Conservation (phyloP, 306 rosid genomes). For the Sicyos edulis region DNA sequence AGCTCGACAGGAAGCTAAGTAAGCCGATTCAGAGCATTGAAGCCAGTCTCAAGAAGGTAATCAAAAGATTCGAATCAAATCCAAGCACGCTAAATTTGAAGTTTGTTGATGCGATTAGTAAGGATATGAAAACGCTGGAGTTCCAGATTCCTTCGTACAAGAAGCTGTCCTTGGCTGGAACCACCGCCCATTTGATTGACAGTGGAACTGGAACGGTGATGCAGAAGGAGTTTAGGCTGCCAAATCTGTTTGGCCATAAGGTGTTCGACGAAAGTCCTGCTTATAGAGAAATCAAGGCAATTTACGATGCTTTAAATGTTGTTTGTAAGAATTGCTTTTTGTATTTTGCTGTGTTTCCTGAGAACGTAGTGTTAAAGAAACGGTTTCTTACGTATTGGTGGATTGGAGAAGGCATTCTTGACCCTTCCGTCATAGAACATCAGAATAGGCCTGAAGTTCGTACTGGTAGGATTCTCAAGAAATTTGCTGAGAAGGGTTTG, state of each 20-base stretch:
- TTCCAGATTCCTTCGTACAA: constrained; percentile 15
- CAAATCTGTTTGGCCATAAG: background rate
- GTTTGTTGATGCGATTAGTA: background rate
- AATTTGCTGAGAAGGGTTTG: constrained; percentile 17
- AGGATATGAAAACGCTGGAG: constrained; percentile 22
- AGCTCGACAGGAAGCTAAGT: background rate
- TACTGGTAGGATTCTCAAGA: background rate
- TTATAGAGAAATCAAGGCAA: constrained; percentile 11
- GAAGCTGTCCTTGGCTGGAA: background rate
- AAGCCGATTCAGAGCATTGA: background rate
- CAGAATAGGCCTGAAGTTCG: background rate
- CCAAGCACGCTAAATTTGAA: background rate
- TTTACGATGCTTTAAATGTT: background rate
- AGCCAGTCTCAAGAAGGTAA: background rate
- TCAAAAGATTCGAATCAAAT: background rate
- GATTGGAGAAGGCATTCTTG: constrained; percentile 28
- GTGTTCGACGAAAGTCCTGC: background rate
- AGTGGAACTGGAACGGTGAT: background rate
- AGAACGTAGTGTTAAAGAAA: constrained; percentile 29
- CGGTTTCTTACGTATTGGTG: constrained; percentile 29
- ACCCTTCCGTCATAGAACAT: no score
- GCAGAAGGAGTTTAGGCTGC: background rate
- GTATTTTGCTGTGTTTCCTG: constrained; percentile 26
- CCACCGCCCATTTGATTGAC: background rate
- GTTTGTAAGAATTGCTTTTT: constrained; percentile 19